Evolutionary conservation across 2,329 filamentous ascomycete species (phyloP), one percentile per base, ranked within the genome.

Genomic region (Fusarium nurragi): DNA sequence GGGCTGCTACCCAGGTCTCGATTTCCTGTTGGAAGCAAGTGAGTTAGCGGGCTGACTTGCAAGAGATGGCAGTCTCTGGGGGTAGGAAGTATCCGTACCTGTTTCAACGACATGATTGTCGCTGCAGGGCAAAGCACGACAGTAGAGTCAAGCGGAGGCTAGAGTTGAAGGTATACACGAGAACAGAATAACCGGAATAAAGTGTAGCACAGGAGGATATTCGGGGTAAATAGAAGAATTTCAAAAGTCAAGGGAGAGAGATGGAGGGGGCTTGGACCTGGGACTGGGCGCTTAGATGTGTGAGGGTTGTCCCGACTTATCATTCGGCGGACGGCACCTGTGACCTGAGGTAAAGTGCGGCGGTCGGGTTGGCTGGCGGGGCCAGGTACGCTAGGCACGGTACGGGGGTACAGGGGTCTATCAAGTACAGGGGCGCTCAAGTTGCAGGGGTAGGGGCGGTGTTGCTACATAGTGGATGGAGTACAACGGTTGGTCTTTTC

Each of bases 1-100:
- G 88, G 78, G 95, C 95, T 77, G 90, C 84, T 69, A 98, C 95
- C 95, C 95, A 99, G 46, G 93, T 97, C 82, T 98, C 94, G 79
- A 99, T 99, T 90, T 99, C 95, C 94, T 97, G 65, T 60, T 36
- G 39, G 9, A 37, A 50, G n/a, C 3, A 47, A 43, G 49, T 26
- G 21, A 44, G 54, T 70, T 49, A 72, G 68, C 60, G 43, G 61
- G 22, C 56, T 48, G 53, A 45, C 23, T 18, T 21, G n/a, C 43
- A 54, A 38, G 54, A 26, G 44, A 56, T 63, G n/a, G 21, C 34
- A 10, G 26, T 19, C 39, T 38, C 12, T 32, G 14, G 45, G 47
- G 28, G 41, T 28, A 26, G 28, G 44, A 36, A 38, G 43, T 43
- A 13, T 51, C 73, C 78, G 61, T 77, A 87, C 85, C 79, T 86